Base-by-base conservation (phyloP, 139 green algal genomes). In the Chlamydomonas sp. region DNA sequence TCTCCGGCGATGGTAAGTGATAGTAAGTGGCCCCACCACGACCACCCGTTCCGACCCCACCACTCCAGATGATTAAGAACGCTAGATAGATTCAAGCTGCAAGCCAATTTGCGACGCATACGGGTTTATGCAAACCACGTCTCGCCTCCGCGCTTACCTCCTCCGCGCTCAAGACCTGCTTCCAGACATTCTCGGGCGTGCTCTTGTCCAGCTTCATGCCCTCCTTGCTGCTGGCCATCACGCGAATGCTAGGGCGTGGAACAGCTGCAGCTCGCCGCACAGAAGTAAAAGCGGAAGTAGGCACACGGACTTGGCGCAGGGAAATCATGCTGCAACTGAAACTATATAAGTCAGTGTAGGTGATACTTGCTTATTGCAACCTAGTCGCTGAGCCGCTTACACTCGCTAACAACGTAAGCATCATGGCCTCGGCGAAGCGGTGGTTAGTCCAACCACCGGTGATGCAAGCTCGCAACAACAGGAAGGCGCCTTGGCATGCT, bases 111-210 rank as follows among this genome's bases (percentile, higher is more conserved):
- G 72, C 72, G n/a, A 20, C 57, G 61, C 76, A 20, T 59, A 16
- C 62, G 63, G 60, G 66, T 31, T 15, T 60, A 49, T 6, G 73
- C 66, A 76, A 57, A 61, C 77, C 31, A 5, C 60, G 4, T 6
- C 12, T 81, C 20, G 49, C 2, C 69, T 72, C 49, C 66, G 67
- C 49, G 82, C 89, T 4, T 62, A 93, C 93, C 89, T 96, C 90
- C 61, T 94, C 85, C 5, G 91, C 83, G 62, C 49, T 79, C 14
- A 94, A 61, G 1, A 95, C 77, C 31, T 88, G 66, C 68, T 90
- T 93, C 92, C 93, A 95, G 5, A 93, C 89, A 10, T 77, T 76
- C 3, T 97, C 94, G 0, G 93, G 90, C 0, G 94, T 97, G 75
- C 0, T 86, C 83, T 94, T 95, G 86, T 95, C 91, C 5, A 96